Percentiles rank a stretch among this genome's conserved stretches.
These are phyloP conservation scores for Blastomyces gilchristii DNA, from an alignment of 2,329 filamentous ascomycete genomes.

Conservation along the genomic window DNA sequence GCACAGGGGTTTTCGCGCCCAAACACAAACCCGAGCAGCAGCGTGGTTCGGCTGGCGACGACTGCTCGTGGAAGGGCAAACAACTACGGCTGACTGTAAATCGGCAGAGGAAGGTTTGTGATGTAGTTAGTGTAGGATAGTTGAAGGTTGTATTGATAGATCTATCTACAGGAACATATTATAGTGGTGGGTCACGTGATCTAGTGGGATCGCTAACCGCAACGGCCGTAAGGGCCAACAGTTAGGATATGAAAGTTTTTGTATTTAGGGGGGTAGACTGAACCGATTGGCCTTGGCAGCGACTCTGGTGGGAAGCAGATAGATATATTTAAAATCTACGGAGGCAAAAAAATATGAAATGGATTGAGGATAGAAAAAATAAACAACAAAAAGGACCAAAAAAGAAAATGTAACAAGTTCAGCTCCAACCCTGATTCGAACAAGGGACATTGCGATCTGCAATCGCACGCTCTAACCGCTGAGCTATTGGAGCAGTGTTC, in stretches of 20 bases:
- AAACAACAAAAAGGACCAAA: neutral
- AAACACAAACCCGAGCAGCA: conserved; percentile 4
- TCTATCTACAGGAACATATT: too few species aligned
- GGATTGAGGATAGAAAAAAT: neutral
- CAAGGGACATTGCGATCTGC: conserved; percentile 9
- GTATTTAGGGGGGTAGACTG: neutral
- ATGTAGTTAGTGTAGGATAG: conserved; percentile 43
- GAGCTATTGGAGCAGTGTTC: conserved; percentile 6
- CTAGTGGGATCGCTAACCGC: too few species aligned
- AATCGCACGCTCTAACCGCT: conserved; percentile 9
- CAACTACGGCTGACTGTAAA: conserved; percentile 55
- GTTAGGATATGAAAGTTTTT: conserved; percentile 33
- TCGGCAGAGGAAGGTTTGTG: conserved; percentile 49
- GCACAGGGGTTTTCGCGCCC: conserved; percentile 46
- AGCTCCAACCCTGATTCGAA: conserved; percentile 9
- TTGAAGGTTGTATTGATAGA: too few species aligned
- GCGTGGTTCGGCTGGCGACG: conserved; percentile 7
- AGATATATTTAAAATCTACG: neutral
- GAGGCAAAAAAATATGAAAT: neutral
- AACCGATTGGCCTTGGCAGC: neutral
- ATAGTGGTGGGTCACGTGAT: too few species aligned
- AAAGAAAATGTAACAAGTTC: neutral
- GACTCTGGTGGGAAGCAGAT: neutral
- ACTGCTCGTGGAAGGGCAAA: conserved; percentile 36
- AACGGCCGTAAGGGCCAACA: too few species aligned